These are phyloP conservation scores for Xylariaceae sp. DNA, from an alignment of 2,329 filamentous ascomycete species.

Conservation along the genomic window DNA sequence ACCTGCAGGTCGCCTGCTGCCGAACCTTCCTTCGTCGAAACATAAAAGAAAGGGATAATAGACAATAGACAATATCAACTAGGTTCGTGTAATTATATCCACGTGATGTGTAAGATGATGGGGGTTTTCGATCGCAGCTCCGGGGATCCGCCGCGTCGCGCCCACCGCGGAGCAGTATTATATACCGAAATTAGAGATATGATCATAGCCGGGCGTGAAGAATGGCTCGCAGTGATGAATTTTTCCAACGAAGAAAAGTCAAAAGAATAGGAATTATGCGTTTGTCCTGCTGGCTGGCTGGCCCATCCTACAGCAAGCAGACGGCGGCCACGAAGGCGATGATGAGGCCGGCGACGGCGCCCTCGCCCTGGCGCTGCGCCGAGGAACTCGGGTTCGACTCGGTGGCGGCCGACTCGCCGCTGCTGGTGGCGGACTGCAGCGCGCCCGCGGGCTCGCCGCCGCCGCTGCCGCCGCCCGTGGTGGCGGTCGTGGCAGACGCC, in stretches of 20 bases:
- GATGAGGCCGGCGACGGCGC: slow-evolving; percentile 45
- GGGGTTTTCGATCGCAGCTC: too few species aligned
- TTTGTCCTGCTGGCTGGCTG: not conserved
- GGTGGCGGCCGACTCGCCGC: slow-evolving; percentile 21
- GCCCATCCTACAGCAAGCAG: slow-evolving; percentile 19
- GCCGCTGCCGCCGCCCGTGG: slow-evolving; percentile 20
- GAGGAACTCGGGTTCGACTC: slow-evolving; percentile 39
- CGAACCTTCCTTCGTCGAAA: too few species aligned
- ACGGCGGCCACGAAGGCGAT: slow-evolving; percentile 48
- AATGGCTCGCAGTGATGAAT: too few species aligned
- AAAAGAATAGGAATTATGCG: not conserved
- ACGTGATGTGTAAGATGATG: too few species aligned
- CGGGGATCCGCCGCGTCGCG: not conserved
- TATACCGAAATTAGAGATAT: not conserved
- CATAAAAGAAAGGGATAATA: slow-evolving; percentile 15
- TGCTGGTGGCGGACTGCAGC: slow-evolving; percentile 13
- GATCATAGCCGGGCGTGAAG: not conserved
- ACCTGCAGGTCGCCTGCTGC: too few species aligned
- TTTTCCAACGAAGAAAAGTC: too few species aligned
- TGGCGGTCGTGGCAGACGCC: slow-evolving; percentile 9
- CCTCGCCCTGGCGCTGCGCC: slow-evolving; percentile 37
- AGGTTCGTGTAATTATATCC: too few species aligned
- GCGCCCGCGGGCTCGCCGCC: too few species aligned
- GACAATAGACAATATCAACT: slow-evolving; percentile 22
- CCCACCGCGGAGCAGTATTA: not conserved